phyloP scores from a whole-genome alignment of 73 alveolate species.

The Tetrahymena borealis region DNA sequence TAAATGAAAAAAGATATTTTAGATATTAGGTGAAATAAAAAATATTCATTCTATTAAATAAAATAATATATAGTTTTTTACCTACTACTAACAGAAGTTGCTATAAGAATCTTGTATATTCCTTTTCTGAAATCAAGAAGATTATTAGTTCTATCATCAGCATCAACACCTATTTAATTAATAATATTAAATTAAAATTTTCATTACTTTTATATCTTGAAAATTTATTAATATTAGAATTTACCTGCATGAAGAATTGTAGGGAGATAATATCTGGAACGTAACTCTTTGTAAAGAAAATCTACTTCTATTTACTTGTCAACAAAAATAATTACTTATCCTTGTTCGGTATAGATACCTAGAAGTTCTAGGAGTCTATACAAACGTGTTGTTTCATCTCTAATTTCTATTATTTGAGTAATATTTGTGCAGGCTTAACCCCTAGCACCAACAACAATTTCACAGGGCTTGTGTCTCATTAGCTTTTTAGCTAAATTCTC shows the following conservation, averaged over 20 bases:
- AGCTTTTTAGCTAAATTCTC: conserved; percentile 87
- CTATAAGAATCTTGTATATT: conserved; percentile 81
- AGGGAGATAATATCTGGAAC: conserved; percentile 75
- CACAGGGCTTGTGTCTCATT: conserved; percentile 57
- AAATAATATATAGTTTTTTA: neutral
- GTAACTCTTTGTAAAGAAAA: conserved; percentile 83
- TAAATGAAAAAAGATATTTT: neutral
- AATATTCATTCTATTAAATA: too few relatives aligned
- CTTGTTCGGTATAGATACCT: conserved; percentile 71
- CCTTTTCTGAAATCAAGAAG: conserved; percentile 88
- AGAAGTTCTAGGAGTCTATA: conserved; percentile 78
- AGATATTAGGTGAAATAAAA: neutral
- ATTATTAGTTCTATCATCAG: conserved; percentile 89
- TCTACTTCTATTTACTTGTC: conserved; percentile 93
- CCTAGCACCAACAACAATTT: conserved; percentile 91
- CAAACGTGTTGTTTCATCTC: conserved; percentile 81
- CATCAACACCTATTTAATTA: conserved; percentile 57
- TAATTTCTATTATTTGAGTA: conserved; percentile 86
- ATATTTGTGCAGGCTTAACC: conserved; percentile 91
- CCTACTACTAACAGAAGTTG: conserved; percentile 74
- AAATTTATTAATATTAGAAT: neutral
- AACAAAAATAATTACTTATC: conserved; percentile 89
- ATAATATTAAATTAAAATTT: too few relatives aligned
- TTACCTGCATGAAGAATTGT: conserved; percentile 90
- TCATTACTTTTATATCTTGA: too few relatives aligned